Percentiles rank a stretch among this genome's conserved stretches.
phyloP scores from a whole-genome alignment of 441 rosid genomes.

The Erodium trifolium region DNA sequence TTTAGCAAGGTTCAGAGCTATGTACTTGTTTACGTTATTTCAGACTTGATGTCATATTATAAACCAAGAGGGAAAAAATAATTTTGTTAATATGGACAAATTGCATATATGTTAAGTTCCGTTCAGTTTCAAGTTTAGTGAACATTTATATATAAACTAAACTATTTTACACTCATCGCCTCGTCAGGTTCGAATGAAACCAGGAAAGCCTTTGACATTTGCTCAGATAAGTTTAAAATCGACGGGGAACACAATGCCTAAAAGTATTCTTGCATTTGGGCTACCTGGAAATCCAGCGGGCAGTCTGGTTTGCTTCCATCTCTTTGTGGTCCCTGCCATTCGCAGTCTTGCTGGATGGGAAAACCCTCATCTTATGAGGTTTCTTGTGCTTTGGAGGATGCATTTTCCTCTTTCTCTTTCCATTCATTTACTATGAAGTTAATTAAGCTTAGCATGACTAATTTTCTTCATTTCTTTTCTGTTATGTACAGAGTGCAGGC shows the following conservation, averaged over 20 bases:
- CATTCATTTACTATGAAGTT: background rate
- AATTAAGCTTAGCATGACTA: background rate
- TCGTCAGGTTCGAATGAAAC: conserved; percentile 81
- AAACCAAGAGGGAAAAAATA: no score
- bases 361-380: conserved; percentile 71
- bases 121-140: conserved; percentile 15
- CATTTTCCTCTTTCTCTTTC: background rate
- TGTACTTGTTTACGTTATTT: no score
- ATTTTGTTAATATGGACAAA: no score
- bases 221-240: conserved; percentile 48
- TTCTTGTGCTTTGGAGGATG: background rate
- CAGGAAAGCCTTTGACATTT: conserved; percentile 85
- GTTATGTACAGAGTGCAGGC: conserved; percentile 51
- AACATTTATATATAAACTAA: conserved; percentile 13
- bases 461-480: conserved; percentile 13
- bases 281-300: conserved; percentile 97
- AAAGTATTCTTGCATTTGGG: conserved; percentile 78
- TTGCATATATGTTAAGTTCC: no score
- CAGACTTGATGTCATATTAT: no score
- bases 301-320: conserved; percentile 83
- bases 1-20: no score
- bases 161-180: conserved; percentile 14
- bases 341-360: conserved; percentile 73
- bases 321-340: conserved; percentile 74
- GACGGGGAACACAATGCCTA: conserved; percentile 24